These are phyloP conservation scores for Metarhizium brunneum DNA, from an alignment of 2,329 filamentous ascomycete species.

Conservation along the genomic window DNA sequence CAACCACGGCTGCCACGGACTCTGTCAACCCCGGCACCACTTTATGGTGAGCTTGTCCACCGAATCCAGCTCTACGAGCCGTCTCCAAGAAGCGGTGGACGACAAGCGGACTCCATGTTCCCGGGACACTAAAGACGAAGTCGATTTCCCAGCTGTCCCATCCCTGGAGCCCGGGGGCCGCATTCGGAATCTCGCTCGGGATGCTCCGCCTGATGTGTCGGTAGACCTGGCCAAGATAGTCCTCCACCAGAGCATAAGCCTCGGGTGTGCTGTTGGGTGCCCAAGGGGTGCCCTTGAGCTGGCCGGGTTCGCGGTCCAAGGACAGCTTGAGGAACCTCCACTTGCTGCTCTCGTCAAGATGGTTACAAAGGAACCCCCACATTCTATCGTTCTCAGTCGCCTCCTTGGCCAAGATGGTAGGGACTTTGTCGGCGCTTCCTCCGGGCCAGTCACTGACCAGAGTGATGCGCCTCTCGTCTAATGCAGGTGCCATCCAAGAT, in stretches of 20 bases:
- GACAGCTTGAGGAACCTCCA: not conserved
- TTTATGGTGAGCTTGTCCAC: not conserved
- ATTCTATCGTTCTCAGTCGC: not conserved
- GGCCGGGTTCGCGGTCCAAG: not conserved
- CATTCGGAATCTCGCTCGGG: too few relatives aligned
- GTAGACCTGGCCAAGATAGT: not conserved
- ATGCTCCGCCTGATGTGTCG: not conserved
- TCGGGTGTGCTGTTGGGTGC: not conserved
- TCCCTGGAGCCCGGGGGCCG: too few relatives aligned
- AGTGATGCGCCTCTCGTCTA: rapidly evolving
- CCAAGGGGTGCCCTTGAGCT: not conserved
- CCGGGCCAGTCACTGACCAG: not conserved
- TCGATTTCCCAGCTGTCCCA: not conserved
- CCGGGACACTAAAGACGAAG: not conserved
- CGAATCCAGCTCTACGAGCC: not conserved
- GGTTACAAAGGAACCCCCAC: not conserved
- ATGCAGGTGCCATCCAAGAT: not conserved
- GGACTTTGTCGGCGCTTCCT: not conserved
- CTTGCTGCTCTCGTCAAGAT: not conserved
- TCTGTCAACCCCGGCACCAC: not conserved
- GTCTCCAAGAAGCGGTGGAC: not conserved
- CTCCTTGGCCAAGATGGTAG: not conserved
- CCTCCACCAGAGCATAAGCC: not conserved
- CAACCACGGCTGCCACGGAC: not conserved
- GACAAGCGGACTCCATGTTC: not conserved